These are phyloP conservation scores for Endoconidiophora polonica DNA, from an alignment of 2,329 filamentous ascomycete species.

Conservation along the genomic window DNA sequence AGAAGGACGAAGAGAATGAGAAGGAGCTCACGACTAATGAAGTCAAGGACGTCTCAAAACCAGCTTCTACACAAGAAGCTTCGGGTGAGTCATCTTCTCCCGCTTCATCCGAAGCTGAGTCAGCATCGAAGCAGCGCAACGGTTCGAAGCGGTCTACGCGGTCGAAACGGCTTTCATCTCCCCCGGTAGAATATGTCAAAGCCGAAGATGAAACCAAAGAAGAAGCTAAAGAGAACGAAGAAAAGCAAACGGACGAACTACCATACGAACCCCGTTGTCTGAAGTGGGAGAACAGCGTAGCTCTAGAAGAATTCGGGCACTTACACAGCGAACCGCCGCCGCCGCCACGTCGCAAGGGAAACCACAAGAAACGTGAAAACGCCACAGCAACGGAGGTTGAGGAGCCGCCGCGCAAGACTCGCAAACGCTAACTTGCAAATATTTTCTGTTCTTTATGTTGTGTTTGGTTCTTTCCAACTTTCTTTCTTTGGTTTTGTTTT, in stretches of 20 bases:
- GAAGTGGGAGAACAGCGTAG: constrained; percentile 39
- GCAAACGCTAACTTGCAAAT: constrained; percentile 12
- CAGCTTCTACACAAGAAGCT: constrained; percentile 15
- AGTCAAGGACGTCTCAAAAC: not conserved
- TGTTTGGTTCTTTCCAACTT: not conserved
- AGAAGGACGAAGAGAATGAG: constrained; percentile 11
- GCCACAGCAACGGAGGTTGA: constrained; percentile 15
- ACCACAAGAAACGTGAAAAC: constrained; percentile 31
- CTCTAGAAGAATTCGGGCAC: constrained; percentile 39
- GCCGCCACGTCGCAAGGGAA: constrained; percentile 30
- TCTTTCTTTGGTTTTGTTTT: not conserved
- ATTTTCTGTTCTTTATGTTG: not conserved
- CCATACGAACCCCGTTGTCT: constrained; percentile 30
- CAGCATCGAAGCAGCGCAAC: constrained; percentile 1
- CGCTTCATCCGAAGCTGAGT: not conserved
- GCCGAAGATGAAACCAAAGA: not conserved
- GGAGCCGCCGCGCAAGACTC: constrained; percentile 16
- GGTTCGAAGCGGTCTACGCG: constrained; percentile 6
- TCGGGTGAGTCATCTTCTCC: constrained; percentile 11
- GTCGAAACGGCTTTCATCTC: not conserved
- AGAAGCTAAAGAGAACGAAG: constrained; percentile 16
- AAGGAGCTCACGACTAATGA: not conserved
- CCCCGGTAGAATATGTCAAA: not conserved
- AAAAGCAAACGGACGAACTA: constrained; percentile 22
- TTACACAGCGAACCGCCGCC: constrained; percentile 38